A percentile compares a stretch with the other conserved stretches of the same genome.
phyloP scores from a whole-genome alignment of 345 rosid genomes.

The Durio zibethinus region DNA sequence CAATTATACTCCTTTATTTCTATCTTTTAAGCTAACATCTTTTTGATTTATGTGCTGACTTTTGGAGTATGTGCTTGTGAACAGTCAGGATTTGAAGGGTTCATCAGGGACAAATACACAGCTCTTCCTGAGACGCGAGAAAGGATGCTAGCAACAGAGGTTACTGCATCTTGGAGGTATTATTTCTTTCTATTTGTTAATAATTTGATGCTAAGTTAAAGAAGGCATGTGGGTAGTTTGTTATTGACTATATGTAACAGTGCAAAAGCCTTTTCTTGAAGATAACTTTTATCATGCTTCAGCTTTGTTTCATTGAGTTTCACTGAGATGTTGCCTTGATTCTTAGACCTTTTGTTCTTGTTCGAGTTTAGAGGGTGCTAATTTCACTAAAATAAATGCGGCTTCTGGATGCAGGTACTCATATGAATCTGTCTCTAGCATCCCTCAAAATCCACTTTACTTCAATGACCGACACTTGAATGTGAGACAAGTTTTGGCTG shows the following conservation, averaged over 20 bases:
- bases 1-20: background rate
- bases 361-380: background rate
- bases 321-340: background rate
- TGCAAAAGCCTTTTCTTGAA: background rate
- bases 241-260: background rate
- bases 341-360: background rate
- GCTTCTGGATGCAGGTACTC: conserved; percentile 55
- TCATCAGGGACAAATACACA: conserved; percentile 81
- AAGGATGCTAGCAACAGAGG: conserved; percentile 86
- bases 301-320: background rate
- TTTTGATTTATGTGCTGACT: conserved; percentile 9
- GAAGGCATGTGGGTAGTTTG: background rate
- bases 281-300: background rate
- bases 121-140: conserved; percentile 88
- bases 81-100: conserved; percentile 98
- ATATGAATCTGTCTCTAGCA: conserved; percentile 53
- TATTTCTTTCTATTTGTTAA: background rate
- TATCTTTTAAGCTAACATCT: background rate
- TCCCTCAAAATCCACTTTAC: conserved; percentile 60
- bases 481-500: conserved; percentile 54
- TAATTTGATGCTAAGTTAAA: background rate
- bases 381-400: conserved; percentile 8
- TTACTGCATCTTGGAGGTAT: conserved; percentile 89
- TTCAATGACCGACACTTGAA: conserved; percentile 57
- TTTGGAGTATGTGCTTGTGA: conserved; percentile 20